Evolutionary conservation across 768 basidiomycete species (phyloP).

Genomic region (Leccinellum rugosiceps): DNA sequence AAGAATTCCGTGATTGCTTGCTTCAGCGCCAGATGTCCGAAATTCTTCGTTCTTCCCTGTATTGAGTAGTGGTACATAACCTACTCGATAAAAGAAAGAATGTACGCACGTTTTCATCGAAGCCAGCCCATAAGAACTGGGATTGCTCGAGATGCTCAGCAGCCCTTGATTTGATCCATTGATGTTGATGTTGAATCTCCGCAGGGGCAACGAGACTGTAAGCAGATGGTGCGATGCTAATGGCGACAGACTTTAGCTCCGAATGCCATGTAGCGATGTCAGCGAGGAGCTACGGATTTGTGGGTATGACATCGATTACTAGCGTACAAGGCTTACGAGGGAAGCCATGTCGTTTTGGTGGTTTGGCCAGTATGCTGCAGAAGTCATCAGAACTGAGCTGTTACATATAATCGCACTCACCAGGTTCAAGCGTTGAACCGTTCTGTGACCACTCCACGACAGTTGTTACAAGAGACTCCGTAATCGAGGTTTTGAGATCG

Average conservation of each 20-base stretch:
- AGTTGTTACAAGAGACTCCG: not conserved
- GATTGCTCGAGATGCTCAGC: not conserved
- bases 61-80: too few species aligned
- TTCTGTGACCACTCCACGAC: not conserved
- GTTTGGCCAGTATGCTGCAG: not conserved
- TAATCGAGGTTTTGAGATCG: not conserved
- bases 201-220: not conserved
- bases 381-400: too few species aligned
- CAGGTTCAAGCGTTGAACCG: not conserved
- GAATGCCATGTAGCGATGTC: not conserved
- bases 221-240: not conserved
- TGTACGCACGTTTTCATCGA: not conserved
- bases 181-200: not conserved
- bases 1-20: too few species aligned
- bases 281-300: not conserved
- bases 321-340: not conserved
- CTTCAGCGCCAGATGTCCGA: too few species aligned
- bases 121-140: not conserved
- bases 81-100: too few species aligned
- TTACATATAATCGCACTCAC: not conserved
- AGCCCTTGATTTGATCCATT: not conserved
- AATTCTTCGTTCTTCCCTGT: too few species aligned
- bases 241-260: not conserved
- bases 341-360: not conserved
- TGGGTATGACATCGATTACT: too few species aligned